These are phyloP conservation scores for Penicillium sp. DNA, from an alignment of 2,329 filamentous ascomycete genomes.

Conservation along the genomic window DNA sequence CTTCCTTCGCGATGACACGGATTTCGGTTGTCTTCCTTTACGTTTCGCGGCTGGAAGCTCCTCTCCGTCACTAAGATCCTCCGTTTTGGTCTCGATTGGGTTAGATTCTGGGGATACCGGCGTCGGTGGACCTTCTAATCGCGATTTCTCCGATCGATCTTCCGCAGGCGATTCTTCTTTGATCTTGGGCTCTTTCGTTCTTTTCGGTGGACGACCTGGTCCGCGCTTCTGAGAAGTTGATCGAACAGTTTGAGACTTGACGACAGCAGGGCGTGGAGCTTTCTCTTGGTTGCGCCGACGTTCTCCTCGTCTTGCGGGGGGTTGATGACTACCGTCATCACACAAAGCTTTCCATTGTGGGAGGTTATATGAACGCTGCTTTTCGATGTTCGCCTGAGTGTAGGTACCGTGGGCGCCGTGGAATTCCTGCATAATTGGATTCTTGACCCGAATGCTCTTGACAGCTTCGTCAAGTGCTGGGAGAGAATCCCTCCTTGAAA, in stretches of 20 bases:
- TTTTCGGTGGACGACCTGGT: slow-evolving; percentile 36
- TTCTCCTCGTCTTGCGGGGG: slow-evolving; percentile 78
- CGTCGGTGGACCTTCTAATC: slow-evolving; percentile 48
- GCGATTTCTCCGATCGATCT: slow-evolving; percentile 35
- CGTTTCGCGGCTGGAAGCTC: slow-evolving; percentile 39
- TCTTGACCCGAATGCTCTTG: slow-evolving; percentile 88
- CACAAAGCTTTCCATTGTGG: slow-evolving; percentile 94
- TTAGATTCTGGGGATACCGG: slow-evolving; percentile 54
- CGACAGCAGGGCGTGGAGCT: slow-evolving; percentile 35
- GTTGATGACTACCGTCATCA: slow-evolving; percentile 92
- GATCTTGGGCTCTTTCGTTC: slow-evolving; percentile 34
- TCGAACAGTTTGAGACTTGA: slow-evolving; percentile 34
- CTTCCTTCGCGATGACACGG: slow-evolving; percentile 81
- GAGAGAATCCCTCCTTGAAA: slow-evolving; percentile 61
- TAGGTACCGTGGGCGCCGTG: slow-evolving; percentile 94
- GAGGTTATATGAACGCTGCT: slow-evolving; percentile 91
- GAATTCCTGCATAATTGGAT: slow-evolving; percentile 97
- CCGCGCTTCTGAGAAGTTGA: slow-evolving; percentile 44
- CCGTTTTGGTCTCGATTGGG: slow-evolving; percentile 52
- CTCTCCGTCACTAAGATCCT: slow-evolving; percentile 46
- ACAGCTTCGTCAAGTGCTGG: slow-evolving; percentile 77
- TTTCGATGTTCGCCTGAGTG: slow-evolving; percentile 94
- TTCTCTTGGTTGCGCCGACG: slow-evolving; percentile 49
- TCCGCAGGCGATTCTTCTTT: slow-evolving; percentile 35
- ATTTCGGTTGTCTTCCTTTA: slow-evolving; percentile 59